Base-by-base conservation (phyloP, 1,284 basidiomycete species). In the Xerocomus nothofagi region DNA sequence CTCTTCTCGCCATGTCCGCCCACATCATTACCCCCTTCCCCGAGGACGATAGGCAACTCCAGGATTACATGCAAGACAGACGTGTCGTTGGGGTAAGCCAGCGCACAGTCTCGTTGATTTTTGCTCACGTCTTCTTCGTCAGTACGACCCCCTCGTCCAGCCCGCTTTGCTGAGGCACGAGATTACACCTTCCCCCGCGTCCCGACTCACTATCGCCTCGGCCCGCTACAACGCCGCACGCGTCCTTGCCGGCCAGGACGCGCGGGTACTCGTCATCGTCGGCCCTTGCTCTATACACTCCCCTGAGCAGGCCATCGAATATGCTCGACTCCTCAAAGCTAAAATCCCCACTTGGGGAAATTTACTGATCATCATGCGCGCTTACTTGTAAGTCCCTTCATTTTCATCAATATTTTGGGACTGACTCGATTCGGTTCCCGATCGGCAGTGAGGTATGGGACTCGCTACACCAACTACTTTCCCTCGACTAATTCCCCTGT, bases 271-370 rank as follows among this genome's bases (percentile, higher is more conserved):
- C 42, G 93, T 97, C 65, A 78, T 98, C 59, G 89, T 97, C 55
- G 96, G 96, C 4, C 96, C 96, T 17, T 99, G 96, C 77, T 96
- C 92, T 3, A 97, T 99, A 58, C 96, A 99, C 71, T 91, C 86
- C 26, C 73, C 91, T 4, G 82, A 87, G 41, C 91, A 95, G 69
- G 95, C 96, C 4, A 72, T 94, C 53, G 91, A 94, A 67, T 99
- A 99, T 68, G 95, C 94, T 27, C 74, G 75, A 26, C 76, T 85
- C 32, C 79, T 97, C 61, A 86, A 84, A 62, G 73, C 76, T 2
- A 86, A 88, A 67, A 79, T 88, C 29, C 77, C 85, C 12, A 66
- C 73, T 18, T 87, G 82, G 83, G 80, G 71, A 53, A 91, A 96
- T 61, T 78, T 98, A 40, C 80, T 93, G 65, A 88, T 99, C 66